A percentile compares a stretch with the other conserved stretches of the same genome.
phyloP scores from a whole-genome alignment of 2,329 filamentous ascomycete genomes.

The Catunica adiposa region DNA sequence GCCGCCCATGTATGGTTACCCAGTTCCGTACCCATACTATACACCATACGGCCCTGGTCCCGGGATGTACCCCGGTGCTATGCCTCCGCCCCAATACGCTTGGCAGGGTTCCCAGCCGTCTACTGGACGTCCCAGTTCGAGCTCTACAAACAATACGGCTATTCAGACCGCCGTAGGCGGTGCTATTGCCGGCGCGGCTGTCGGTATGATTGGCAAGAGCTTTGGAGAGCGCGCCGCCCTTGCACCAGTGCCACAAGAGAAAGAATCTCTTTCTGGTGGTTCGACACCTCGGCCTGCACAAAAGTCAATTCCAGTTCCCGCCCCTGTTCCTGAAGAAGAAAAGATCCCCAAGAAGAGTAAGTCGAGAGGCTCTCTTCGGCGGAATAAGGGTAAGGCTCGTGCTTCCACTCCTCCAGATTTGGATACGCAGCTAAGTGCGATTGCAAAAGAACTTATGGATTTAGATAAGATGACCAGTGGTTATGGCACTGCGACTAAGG shows the following conservation, averaged over 20 bases:
- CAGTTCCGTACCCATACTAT: background rate
- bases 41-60: background rate
- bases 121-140: background rate
- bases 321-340: background rate
- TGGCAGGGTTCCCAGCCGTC: background rate
- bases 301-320: background rate
- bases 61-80: background rate
- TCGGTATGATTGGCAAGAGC: background rate
- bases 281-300: constrained; percentile 6
- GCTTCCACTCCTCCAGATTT: background rate
- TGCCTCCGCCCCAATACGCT: background rate
- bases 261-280: constrained; percentile 7
- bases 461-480: constrained; percentile 1
- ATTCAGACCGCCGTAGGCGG: background rate
- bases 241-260: background rate
- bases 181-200: background rate
- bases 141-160: constrained; percentile 3
- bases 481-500: background rate
- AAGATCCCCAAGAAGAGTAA: background rate
- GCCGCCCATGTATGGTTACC: too few relatives aligned
- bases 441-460: constrained; percentile 1
- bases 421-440: background rate
- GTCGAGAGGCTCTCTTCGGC: background rate
- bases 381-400: background rate
- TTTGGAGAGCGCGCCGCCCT: background rate